Evolutionary conservation across 352 stramenopile genomes (phyloP).

Genomic region (Phytophthora ramorum): DNA sequence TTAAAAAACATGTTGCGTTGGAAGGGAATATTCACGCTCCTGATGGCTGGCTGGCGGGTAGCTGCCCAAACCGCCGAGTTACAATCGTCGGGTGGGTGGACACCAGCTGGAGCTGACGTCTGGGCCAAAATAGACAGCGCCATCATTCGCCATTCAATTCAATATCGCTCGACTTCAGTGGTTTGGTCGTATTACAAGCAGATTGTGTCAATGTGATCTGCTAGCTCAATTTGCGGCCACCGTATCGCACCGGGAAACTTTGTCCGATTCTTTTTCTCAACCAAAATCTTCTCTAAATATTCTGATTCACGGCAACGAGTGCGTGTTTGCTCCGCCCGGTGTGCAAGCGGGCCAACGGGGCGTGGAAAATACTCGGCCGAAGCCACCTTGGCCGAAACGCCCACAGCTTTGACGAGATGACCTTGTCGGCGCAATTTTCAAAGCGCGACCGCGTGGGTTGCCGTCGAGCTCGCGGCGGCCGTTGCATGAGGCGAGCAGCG

Average conservation of each 20-base stretch:
- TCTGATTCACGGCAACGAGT: constrained; percentile 20
- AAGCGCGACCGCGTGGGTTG: constrained; percentile 5
- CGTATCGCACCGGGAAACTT: constrained; percentile 25
- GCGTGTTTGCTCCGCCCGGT: constrained; percentile 8
- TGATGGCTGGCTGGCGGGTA: background rate
- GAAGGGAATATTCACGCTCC: background rate
- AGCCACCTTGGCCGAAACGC: constrained; percentile 12
- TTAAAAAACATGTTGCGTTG: too few relatives aligned
- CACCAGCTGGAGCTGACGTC: background rate
- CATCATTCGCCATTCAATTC: background rate
- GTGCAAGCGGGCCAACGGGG: constrained; percentile 20
- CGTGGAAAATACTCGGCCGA: constrained; percentile 1
- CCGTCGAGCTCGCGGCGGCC: background rate
- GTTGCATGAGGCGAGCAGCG: constrained; percentile 14
- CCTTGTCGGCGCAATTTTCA: constrained; percentile 19
- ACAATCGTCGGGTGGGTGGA: background rate
- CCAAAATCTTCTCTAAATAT: constrained; percentile 5
- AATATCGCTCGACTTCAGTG: too few relatives aligned
- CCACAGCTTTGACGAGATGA: background rate
- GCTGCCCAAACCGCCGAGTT: background rate
- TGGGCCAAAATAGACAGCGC: background rate
- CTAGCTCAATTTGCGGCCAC: background rate
- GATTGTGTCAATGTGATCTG: background rate
- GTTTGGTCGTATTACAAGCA: too few relatives aligned
- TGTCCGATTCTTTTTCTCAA: constrained; percentile 31